Base-by-base conservation (phyloP, 176 grass and related monocot genomes). In the Oryza nivara region DNA sequence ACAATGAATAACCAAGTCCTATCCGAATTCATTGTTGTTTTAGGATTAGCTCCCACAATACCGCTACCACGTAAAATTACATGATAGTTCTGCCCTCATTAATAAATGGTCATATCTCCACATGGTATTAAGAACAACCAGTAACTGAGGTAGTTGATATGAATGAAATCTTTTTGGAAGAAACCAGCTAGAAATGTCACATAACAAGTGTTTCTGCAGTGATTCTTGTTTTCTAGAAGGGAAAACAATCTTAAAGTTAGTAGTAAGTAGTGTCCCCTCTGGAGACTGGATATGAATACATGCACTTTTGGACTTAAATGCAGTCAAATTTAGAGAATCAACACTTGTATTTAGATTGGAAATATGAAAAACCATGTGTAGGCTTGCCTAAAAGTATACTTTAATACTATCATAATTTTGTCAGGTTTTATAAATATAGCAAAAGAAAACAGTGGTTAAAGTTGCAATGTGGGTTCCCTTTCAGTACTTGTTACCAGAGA, bases 41-140 rank as follows among this genome's bases (percentile, higher is more conserved):
- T 56, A 56, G 52, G 16, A 16, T 54, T 85, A 75, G 64, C 72
- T 70, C 70, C 64, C 40, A 75, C 1, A 74, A 74, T 88, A 61
- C 8, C 45, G 22, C 69, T 70, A 69, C 48, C n/a, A 5, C 65
- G 16, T 70, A 75, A 82, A 70, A 73, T 80, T 48, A 30, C 40
- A 84, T 74, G 34, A 3, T 16, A 23, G 43, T 8, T 17, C 1
- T 20, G 20, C 46, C 38, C 40, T 67, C 35, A 58, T 74, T 73
- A 86, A 20, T 80, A 46, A 72, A 73, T 73, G n/a, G 44, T 3
- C 71, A 73, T 48, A 26, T 73, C 43, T 26, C 44, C 6, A 14
- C 5, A 48, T 16, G 6, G 44, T 73, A 22, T 23, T 73, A 7
- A 22, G 20, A 72, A 43, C 9, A 22, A 43, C 68, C 10, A n/a